A percentile compares a stretch with the other conserved stretches of the same genome.
Conservation (phyloP, 2,329 filamentous ascomycete species). For the Podosphaera xanthii region DNA sequence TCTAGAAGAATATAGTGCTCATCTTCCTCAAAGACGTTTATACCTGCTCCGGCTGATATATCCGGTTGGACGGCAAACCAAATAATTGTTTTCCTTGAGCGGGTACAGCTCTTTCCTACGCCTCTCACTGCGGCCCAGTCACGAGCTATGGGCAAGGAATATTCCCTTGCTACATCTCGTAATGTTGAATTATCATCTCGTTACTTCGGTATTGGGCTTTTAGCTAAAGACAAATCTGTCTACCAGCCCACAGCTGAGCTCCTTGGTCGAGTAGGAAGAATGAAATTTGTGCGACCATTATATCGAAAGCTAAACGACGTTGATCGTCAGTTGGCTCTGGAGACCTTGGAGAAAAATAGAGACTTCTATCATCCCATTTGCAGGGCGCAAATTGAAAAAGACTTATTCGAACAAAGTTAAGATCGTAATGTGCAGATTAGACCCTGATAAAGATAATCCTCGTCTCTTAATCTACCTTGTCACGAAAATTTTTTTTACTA, state of each 20-base stretch:
- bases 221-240: conserved; percentile 43
- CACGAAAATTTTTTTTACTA: too few species aligned
- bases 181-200: conserved; percentile 73
- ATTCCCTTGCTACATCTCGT: conserved; percentile 48
- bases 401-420: too few species aligned
- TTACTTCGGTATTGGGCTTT: conserved; percentile 60
- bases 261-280: conserved; percentile 63
- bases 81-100: conserved; percentile 73
- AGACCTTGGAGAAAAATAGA: conserved; percentile 68
- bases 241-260: conserved; percentile 52
- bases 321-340: conserved; percentile 49
- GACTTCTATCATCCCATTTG: conserved; percentile 96
- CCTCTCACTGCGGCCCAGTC: conserved; percentile 43
- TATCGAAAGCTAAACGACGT: conserved; percentile 55
- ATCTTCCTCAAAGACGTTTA: conserved; percentile 23
- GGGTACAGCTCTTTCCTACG: conserved; percentile 42
- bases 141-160: conserved; percentile 48
- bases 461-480: too few species aligned
- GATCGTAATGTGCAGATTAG: too few species aligned
- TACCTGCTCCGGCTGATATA: conserved; percentile 46
- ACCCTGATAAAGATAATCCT: too few species aligned
- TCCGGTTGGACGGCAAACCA: conserved; percentile 64
- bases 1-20: neutral
- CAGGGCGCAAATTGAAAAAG: conserved; percentile 1
- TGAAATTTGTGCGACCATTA: conserved; percentile 90